Base-by-base conservation (phyloP, 148 eudicot genomes). In the Polygonum aviculare region DNA sequence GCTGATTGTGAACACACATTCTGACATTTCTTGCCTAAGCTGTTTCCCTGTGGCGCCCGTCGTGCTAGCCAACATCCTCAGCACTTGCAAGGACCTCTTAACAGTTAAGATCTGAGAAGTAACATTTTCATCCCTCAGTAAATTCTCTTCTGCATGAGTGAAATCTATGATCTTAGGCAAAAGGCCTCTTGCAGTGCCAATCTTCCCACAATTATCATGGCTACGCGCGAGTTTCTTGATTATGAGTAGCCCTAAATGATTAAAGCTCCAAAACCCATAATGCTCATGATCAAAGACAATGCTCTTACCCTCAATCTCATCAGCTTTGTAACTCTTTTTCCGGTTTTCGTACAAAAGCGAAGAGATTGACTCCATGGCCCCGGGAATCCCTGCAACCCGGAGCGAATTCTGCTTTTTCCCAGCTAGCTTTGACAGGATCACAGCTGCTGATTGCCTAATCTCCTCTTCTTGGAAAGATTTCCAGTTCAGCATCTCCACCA, bases 401-500 rank as follows among this genome's bases (percentile, higher is more conserved):
- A 89, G 85, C 0, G 96, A 86, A 35, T 92, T 95, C 74, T 89
- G 98, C 69, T 85, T 90, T 74, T 90, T 92, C 8, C 96, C 88
- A 0, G 90, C 91, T 41, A 95, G 76, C 77, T 85, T 81, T 1
- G 90, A 82, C 75, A 95, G 12, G 12, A 95, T 89, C 7, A 86
- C 85, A 0, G 93, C 96, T 5, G 96, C 88, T 67, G 94, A 86
- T 72, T 75, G 76, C 72, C 98, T 86, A 60, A 87, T 92, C 80
- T 92, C 90, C 80, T 95, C 91, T 38, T 77, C 89, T 74, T 85
- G 81, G 1, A 79, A 79, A 69, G 90, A 90, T 77, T 92, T 92
- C 98, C 98, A 92, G 73, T 92, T 95, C 75, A 95, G 73, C 90
- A 95, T 95, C 76, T 95, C 97, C 1, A 95, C 90, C 38, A 95